phyloP scores from a whole-genome alignment of 306 rosid genomes.

The Castanea sativa region DNA sequence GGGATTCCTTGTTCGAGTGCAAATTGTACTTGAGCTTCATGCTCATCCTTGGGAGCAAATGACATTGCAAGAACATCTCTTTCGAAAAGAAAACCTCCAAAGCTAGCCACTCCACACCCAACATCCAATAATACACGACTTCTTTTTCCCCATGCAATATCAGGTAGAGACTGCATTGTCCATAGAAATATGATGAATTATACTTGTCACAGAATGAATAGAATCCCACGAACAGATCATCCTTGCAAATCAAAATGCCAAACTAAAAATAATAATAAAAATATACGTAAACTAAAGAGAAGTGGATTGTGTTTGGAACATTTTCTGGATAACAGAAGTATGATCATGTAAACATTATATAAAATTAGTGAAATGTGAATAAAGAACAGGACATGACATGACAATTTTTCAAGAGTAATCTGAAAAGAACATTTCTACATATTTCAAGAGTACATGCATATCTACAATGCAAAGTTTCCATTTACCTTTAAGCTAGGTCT shows the following conservation, averaged over 20 bases:
- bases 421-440: background rate
- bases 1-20: constrained; percentile 91
- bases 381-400: constrained; percentile 10
- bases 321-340: background rate
- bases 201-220: background rate
- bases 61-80: constrained; percentile 84
- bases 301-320: background rate
- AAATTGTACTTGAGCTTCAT: constrained; percentile 90
- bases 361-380: background rate
- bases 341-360: background rate
- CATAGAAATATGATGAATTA: constrained; percentile 1
- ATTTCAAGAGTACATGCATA: background rate
- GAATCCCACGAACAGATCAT: background rate
- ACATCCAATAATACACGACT: too few species aligned
- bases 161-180: constrained; percentile 57
- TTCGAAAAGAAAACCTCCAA: constrained; percentile 78
- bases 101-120: constrained; percentile 96
- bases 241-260: background rate
- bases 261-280: background rate
- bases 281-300: background rate
- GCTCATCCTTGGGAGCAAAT: constrained; percentile 90
- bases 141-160: too few species aligned
- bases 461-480: background rate
- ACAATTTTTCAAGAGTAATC: background rate
- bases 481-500: constrained; percentile 76